These are phyloP conservation scores for Baudoinia panamericana DNA, from an alignment of 495 filamentous ascomycete genomes.

Conservation along the genomic window DNA sequence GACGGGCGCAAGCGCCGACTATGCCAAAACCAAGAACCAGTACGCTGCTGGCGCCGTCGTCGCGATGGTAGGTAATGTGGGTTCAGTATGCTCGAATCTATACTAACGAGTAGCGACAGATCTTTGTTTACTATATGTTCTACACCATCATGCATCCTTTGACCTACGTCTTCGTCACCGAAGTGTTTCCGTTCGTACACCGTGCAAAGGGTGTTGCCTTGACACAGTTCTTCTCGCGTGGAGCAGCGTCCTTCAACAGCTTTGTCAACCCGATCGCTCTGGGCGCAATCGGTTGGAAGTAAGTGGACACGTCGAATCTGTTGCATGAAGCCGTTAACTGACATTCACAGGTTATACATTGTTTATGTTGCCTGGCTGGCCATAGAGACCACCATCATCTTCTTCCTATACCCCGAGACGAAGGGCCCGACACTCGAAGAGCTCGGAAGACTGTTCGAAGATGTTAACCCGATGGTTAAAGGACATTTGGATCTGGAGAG, in stretches of 20 bases:
- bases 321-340: too few species aligned
- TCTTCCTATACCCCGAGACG: constrained; percentile 19
- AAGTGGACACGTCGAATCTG: too few species aligned
- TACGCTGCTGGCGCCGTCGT: constrained; percentile 15
- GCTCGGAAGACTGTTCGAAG: constrained; percentile 20
- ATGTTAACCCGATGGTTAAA: constrained; percentile 5
- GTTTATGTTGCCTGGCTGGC: constrained; percentile 13
- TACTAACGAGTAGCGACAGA: too few species aligned
- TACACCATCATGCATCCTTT: constrained; percentile 26
- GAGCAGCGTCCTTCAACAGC: constrained; percentile 24
- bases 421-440: constrained; percentile 17
- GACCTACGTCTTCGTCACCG: constrained; percentile 8
- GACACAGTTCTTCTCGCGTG: constrained; percentile 7
- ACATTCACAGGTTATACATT: not conserved
- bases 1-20: constrained; percentile 32
- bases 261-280: constrained; percentile 35
- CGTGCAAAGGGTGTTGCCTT: constrained; percentile 11
- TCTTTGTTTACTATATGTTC: constrained; percentile 24
- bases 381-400: constrained; percentile 7
- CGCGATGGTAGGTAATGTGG: constrained; percentile 22
- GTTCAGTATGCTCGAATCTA: too few species aligned
- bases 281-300: constrained; percentile 8
- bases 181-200: constrained; percentile 11
- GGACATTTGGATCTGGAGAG: constrained; percentile 2
- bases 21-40: constrained; percentile 15